Conservation (phyloP, 2,329 filamentous ascomycete species). For the Didymosphaeria variabile region DNA sequence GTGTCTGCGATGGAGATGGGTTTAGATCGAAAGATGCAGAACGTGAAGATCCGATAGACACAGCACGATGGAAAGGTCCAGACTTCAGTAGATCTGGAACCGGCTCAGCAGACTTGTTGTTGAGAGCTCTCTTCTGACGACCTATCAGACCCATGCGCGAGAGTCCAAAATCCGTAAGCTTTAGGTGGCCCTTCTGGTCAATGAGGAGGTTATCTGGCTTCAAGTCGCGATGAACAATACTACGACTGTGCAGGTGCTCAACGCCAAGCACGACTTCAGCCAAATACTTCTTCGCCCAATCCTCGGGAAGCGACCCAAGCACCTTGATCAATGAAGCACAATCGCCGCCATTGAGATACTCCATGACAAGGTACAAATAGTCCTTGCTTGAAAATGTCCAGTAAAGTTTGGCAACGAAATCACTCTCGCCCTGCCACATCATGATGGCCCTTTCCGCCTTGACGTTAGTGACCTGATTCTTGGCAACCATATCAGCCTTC, state of each 20-base stretch:
- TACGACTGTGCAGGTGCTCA: slow-evolving; percentile 90
- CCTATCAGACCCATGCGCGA: slow-evolving; percentile 97
- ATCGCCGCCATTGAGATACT: slow-evolving; percentile 97
- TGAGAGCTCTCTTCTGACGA: slow-evolving; percentile 88
- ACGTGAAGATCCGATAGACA: slow-evolving; percentile 87
- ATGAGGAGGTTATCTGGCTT: slow-evolving; percentile 98
- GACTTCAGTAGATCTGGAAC: slow-evolving; percentile 92
- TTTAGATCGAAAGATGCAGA: slow-evolving; percentile 92
- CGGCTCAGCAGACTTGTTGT: slow-evolving; percentile 74
- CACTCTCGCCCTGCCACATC: slow-evolving; percentile 99
- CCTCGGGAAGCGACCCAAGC: slow-evolving; percentile 88
- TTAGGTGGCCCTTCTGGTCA: slow-evolving; percentile 94
- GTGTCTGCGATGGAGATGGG: slow-evolving; percentile 84
- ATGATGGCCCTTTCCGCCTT: slow-evolving; percentile 99
- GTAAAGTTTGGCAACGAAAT: slow-evolving; percentile 98
- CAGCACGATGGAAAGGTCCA: slow-evolving; percentile 85
- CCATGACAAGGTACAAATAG: slow-evolving; percentile 98
- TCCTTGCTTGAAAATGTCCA: slow-evolving; percentile 99
- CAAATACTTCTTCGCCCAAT: slow-evolving; percentile 98
- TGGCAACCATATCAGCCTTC: slow-evolving; percentile 99
- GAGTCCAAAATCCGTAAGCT: slow-evolving; percentile 95
- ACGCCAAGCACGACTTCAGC: slow-evolving; percentile 97
- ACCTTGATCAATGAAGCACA: slow-evolving; percentile 97
- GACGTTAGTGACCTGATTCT: slow-evolving; percentile 99
- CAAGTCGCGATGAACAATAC: slow-evolving; percentile 95